phyloP scores from a whole-genome alignment of 2,329 filamentous ascomycete genomes.

The Dendrostoma leiphaemia region DNA sequence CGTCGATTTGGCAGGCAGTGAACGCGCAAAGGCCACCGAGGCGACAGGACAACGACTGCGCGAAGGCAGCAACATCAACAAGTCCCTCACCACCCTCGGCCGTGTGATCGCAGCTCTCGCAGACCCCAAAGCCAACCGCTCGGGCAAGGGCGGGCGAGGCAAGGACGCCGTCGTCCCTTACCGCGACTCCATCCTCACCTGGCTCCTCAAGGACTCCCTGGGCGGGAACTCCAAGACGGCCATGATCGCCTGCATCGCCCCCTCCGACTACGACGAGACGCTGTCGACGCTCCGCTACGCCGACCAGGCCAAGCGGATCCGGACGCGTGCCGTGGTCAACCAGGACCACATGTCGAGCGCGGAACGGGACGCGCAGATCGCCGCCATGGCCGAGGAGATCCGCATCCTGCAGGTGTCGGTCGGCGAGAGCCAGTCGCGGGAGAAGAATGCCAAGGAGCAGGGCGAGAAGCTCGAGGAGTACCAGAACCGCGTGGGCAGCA shows the following conservation, averaged over 20 bases:
- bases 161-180: conserved; percentile 80
- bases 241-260: conserved; percentile 97
- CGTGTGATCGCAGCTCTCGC: conserved; percentile 92
- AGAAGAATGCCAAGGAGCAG: conserved; percentile 74
- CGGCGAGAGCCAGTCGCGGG: conserved; percentile 61
- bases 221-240: conserved; percentile 98
- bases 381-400: conserved; percentile 94
- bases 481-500: conserved; percentile 80
- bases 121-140: conserved; percentile 63
- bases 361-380: conserved; percentile 90
- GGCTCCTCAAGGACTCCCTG: conserved; percentile 92
- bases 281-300: conserved; percentile 94
- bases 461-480: conserved; percentile 92
- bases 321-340: conserved; percentile 90
- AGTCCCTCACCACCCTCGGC: conserved; percentile 92
- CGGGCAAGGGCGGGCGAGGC: conserved; percentile 49
- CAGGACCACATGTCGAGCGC: conserved; percentile 91
- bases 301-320: conserved; percentile 96
- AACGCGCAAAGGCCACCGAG: conserved; percentile 92
- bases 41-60: conserved; percentile 87
- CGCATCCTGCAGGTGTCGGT: conserved; percentile 76
- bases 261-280: conserved; percentile 95
- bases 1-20: conserved; percentile 91
- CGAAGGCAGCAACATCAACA: conserved; percentile 98
- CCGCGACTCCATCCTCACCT: conserved; percentile 78